A percentile compares a stretch with the other conserved stretches of the same genome.
phyloP scores from a whole-genome alignment of 2,329 filamentous ascomycete species.

The Claviceps maximensis region DNA sequence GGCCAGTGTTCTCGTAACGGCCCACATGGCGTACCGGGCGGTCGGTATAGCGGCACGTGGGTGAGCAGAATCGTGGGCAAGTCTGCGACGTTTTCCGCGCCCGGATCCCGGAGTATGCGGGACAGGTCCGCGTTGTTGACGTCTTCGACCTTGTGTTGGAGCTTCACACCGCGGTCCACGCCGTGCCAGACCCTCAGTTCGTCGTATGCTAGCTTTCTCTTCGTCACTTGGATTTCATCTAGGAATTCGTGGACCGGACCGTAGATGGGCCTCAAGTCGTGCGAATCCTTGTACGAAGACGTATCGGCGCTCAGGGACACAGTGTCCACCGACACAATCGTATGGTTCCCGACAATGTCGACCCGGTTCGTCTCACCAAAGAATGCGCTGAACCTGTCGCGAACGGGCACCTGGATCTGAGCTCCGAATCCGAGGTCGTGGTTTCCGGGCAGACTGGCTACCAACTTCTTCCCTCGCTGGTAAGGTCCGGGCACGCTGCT shows the following conservation, averaged over 20 bases:
- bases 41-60: conserved; percentile 80
- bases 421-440: conserved; percentile 88
- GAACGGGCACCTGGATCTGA: conserved; percentile 67
- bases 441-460: conserved; percentile 81
- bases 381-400: conserved; percentile 71
- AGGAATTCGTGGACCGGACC: conserved; percentile 66
- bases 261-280: conserved; percentile 53
- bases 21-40: conserved; percentile 74
- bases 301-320: conserved; percentile 69
- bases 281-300: conserved; percentile 35
- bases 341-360: conserved; percentile 88
- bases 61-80: conserved; percentile 82
- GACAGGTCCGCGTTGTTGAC: conserved; percentile 29
- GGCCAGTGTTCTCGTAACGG: conserved; percentile 75
- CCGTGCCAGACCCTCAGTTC: conserved; percentile 55
- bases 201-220: conserved; percentile 53
- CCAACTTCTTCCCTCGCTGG: conserved; percentile 59
- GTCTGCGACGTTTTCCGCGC: conserved; percentile 36
- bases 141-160: conserved; percentile 47
- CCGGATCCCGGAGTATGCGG: conserved; percentile 23
- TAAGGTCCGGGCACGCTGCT: conserved; percentile 41
- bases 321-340: conserved; percentile 81
- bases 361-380: conserved; percentile 89
- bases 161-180: conserved; percentile 38
- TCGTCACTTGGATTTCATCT: conserved; percentile 47